Evolutionary conservation across 345 rosid species (phyloP).

Genomic region (Moricandia arvensis): DNA sequence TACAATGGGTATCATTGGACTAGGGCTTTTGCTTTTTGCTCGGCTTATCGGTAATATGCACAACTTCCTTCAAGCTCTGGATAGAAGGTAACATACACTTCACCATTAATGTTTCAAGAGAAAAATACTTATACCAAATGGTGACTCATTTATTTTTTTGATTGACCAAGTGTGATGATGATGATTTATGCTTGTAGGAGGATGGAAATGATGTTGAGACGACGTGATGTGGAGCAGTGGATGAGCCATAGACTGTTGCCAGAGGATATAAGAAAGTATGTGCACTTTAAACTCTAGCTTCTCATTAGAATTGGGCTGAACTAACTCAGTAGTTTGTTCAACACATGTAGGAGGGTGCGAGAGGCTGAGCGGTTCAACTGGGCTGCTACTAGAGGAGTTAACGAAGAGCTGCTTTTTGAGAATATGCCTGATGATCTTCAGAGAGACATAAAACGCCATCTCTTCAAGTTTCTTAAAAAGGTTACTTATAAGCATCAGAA

Average conservation of each 20-base stretch:
- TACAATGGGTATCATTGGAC: constrained; percentile 76
- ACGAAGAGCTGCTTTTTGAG: constrained; percentile 67
- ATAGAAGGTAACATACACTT: constrained; percentile 50
- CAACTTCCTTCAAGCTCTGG: constrained; percentile 85
- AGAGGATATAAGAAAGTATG: constrained; percentile 57
- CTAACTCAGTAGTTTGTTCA: background rate
- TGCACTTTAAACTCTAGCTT: background rate
- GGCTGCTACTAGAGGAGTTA: constrained; percentile 94
- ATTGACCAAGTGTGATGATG: background rate
- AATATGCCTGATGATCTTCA: constrained; percentile 89
- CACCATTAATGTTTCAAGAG: background rate
- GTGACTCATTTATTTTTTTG: background rate
- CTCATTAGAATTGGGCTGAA: background rate
- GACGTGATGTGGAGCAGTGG: constrained; percentile 94
- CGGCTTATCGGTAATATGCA: constrained; percentile 95
- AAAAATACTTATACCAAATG: background rate
- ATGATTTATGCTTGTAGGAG: constrained; percentile 41
- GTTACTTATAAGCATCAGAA: constrained; percentile 35
- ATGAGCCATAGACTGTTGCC: constrained; percentile 90
- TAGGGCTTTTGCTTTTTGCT: constrained; percentile 92
- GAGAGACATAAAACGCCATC: constrained; percentile 81
- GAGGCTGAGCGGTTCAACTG: constrained; percentile 79
- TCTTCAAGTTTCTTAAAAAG: constrained; percentile 74
- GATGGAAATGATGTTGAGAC: constrained; percentile 77
- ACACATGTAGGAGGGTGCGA: constrained; percentile 56